Evolutionary conservation across 1,284 basidiomycete species (phyloP).

Genomic region (Moesziomyces sp.): DNA sequence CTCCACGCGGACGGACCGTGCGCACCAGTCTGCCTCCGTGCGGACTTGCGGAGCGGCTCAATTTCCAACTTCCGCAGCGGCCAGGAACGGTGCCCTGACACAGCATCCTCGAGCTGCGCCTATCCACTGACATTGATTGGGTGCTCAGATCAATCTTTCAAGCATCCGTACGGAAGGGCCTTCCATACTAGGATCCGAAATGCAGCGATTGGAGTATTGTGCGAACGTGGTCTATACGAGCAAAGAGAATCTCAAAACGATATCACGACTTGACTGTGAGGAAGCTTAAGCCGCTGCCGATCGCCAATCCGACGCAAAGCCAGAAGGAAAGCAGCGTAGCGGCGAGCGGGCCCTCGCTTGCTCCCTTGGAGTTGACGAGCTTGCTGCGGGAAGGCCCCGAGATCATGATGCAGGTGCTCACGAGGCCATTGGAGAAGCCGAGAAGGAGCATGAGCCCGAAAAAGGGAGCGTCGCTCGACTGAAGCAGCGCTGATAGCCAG

Average conservation of each 20-base stretch:
- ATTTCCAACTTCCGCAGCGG: not conserved
- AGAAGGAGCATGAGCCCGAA: constrained; percentile 52
- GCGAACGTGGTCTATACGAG: not conserved
- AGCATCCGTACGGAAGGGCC: too few species aligned
- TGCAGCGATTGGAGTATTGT: not conserved
- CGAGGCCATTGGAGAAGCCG: constrained; percentile 56
- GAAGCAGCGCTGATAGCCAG: constrained; percentile 27
- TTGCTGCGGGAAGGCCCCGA: constrained; percentile 43
- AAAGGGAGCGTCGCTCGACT: constrained; percentile 52
- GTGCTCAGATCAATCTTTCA: not conserved
- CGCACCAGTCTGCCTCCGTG: constrained; percentile 1
- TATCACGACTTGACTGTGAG: constrained; percentile 36
- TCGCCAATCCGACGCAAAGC: constrained; percentile 59
- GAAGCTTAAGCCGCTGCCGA: constrained; percentile 55
- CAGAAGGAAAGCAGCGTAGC: constrained; percentile 59
- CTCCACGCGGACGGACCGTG: constrained; percentile 10
- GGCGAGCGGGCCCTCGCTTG: constrained; percentile 40
- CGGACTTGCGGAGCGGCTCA: not conserved
- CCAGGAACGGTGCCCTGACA: not conserved
- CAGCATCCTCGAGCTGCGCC: not conserved
- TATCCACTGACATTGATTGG: not conserved
- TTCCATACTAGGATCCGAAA: not conserved
- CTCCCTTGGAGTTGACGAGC: constrained; percentile 39
- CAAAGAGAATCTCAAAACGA: not conserved
- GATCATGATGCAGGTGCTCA: constrained; percentile 58